phyloP scores from a whole-genome alignment of 2,329 filamentous ascomycete genomes.

The Dendryphion nanum region DNA sequence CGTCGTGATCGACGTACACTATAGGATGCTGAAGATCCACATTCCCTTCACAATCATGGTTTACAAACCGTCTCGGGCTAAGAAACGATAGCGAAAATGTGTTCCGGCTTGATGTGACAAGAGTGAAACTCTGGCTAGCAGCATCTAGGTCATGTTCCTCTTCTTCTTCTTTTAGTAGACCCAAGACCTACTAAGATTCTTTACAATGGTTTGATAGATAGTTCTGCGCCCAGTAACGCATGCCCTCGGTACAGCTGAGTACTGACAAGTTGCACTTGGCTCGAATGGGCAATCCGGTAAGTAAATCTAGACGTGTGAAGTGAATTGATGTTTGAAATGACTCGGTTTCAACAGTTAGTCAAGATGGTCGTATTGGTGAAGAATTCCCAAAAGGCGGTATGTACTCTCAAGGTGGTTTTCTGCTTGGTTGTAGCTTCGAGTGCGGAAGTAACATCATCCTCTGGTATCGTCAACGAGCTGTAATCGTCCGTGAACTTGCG shows the following conservation, averaged over 20 bases:
- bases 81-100: no score
- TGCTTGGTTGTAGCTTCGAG: not conserved
- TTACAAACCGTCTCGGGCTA: not conserved
- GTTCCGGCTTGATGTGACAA: no score
- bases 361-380: not conserved
- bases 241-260: not conserved
- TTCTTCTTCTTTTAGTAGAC: not conserved
- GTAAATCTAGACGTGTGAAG: not conserved
- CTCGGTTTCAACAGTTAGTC: not conserved
- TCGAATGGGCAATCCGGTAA: conserved; percentile 1
- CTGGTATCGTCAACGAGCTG: not conserved
- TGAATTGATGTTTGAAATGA: not conserved
- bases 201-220: not conserved
- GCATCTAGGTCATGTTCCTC: not conserved
- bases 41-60: not conserved
- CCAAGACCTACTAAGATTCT: not conserved
- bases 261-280: not conserved
- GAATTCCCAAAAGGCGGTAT: no score
- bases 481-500: not conserved
- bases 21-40: not conserved
- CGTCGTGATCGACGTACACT: not conserved
- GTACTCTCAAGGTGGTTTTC: not conserved
- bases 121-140: not conserved
- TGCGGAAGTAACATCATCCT: not conserved
- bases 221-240: not conserved